Evolutionary conservation across 208 protist species (phyloP), one percentile per base, ranked within the genome.

Genomic region (Trypanosoma conorhini): DNA sequence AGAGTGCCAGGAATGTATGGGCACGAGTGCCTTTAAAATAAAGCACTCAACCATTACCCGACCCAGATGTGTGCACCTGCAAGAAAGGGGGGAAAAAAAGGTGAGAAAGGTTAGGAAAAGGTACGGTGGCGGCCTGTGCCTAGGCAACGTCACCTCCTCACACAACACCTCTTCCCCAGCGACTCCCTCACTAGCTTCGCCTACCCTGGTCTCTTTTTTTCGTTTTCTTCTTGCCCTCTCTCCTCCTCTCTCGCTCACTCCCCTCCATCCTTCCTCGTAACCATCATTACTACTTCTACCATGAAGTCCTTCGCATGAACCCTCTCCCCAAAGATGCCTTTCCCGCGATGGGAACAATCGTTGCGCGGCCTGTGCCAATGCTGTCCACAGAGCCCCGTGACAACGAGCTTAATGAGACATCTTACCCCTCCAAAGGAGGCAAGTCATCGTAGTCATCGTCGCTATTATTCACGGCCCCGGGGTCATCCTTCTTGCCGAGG

Each of bases 401-500:
- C n/a, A 62, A 24, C 12, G n/a, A 70, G 13, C 22, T 44, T 52
- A 30, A 57, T 54, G 40, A 60, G 13, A 30, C 30, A 13, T 31
- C 30, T 52, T 71, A 72, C 64, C 70, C 62, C 64, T 81, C 76
- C 46, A 81, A 61, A 33, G 76, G 76, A 26, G 76, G 76, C 17
- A 81, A 33, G 40, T 81, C 76, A 28, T 77, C 76, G 54, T 66
- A 74, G 24, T 76, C 67, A 62, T 75, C 72, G 48, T 70, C 61
- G 7, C 30, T 60, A 33, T 62, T 62, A 26, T 58, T 68, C 24
- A 42, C 60, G 17, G 62, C 38, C 30, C 33, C 54, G 19, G 54
- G 62, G 40, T 40, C 35, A 62, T 24, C 8, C 13, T 10, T 64
- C 21, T 55, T 55, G 30, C n/a, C 17, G 17, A 19, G 13, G 17